Evolutionary conservation across 345 rosid species (phyloP).

Genomic region (Odontarrhena argentea): DNA sequence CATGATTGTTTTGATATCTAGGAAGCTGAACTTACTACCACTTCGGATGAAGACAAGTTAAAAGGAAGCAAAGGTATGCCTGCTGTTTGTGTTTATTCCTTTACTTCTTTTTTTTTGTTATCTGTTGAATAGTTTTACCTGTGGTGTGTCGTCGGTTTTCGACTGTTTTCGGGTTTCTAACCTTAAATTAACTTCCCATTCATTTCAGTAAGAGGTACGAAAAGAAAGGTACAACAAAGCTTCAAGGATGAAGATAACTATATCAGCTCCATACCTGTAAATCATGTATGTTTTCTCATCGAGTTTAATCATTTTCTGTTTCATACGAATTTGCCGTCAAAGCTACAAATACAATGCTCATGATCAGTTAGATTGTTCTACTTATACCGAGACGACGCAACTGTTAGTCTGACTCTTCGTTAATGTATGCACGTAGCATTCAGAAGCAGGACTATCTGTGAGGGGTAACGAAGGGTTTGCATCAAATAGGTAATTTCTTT

Average conservation of each 20-base stretch:
- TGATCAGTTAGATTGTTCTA: slow-evolving; percentile 12
- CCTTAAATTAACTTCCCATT: slow-evolving; percentile 24
- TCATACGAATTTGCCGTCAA: background rate
- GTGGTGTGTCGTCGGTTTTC: slow-evolving; percentile 7
- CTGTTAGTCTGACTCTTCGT: slow-evolving; percentile 32
- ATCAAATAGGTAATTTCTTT: slow-evolving; percentile 66
- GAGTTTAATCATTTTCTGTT: background rate
- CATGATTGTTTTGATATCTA: slow-evolving; percentile 38
- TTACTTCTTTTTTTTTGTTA: slow-evolving; percentile 10
- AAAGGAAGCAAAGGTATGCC: slow-evolving; percentile 53
- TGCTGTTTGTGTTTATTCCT: background rate
- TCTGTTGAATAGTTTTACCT: slow-evolving; percentile 19
- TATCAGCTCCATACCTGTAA: slow-evolving; percentile 82
- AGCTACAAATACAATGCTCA: slow-evolving; percentile 3
- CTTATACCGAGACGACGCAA: slow-evolving; percentile 15
- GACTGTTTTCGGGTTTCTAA: slow-evolving; percentile 23
- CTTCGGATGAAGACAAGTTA: slow-evolving; percentile 43
- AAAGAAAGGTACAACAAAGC: slow-evolving; percentile 68
- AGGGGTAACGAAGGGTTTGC: slow-evolving; percentile 77
- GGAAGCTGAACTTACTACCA: slow-evolving; percentile 56
- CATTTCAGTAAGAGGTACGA: slow-evolving; percentile 52
- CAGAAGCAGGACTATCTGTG: slow-evolving; percentile 81
- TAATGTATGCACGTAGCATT: slow-evolving; percentile 53
- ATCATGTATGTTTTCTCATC: slow-evolving; percentile 56
- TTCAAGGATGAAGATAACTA: slow-evolving; percentile 88